These are phyloP conservation scores for Porphyrellus sp. DNA, from an alignment of 1,284 basidiomycete genomes.

Conservation along the genomic window DNA sequence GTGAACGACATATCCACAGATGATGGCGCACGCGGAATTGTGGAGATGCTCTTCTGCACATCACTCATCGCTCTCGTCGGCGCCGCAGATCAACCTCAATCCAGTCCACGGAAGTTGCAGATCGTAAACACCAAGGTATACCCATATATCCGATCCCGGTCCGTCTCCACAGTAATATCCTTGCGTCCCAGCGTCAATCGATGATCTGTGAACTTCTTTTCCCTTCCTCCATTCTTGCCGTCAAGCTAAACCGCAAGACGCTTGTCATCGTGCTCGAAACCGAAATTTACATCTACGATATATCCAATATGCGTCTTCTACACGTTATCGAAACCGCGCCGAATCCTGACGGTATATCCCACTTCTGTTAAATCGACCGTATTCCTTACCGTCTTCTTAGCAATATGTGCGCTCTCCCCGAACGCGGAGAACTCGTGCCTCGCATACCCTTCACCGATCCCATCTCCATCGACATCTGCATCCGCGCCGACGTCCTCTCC, in stretches of 20 bases:
- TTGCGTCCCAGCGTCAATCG: slow-evolving; percentile 74
- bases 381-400: slow-evolving; percentile 40
- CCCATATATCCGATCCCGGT: background rate
- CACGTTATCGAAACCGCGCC: slow-evolving; percentile 97
- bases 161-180: background rate
- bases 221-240: slow-evolving; percentile 91
- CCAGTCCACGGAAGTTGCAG: slow-evolving; percentile 88
- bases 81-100: slow-evolving; percentile 84
- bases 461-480: slow-evolving; percentile 67
- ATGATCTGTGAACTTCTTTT: slow-evolving; percentile 99
- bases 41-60: slow-evolving; percentile 99
- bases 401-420: slow-evolving; percentile 92
- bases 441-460: slow-evolving; percentile 93
- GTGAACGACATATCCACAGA: slow-evolving; percentile 42
- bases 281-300: slow-evolving; percentile 99
- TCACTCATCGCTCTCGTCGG: slow-evolving; percentile 96
- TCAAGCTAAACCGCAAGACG: slow-evolving; percentile 95
- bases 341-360: slow-evolving; percentile 81
- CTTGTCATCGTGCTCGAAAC: slow-evolving; percentile 93
- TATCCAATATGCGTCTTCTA: slow-evolving; percentile 95
- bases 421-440: slow-evolving; percentile 96
- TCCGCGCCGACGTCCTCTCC: slow-evolving; percentile 45
- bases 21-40: slow-evolving; percentile 91
- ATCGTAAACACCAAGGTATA: slow-evolving; percentile 96
- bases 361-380: background rate